Base-by-base conservation (phyloP, 2,329 filamentous ascomycete species). In the Hymenoscyphus repandus region DNA sequence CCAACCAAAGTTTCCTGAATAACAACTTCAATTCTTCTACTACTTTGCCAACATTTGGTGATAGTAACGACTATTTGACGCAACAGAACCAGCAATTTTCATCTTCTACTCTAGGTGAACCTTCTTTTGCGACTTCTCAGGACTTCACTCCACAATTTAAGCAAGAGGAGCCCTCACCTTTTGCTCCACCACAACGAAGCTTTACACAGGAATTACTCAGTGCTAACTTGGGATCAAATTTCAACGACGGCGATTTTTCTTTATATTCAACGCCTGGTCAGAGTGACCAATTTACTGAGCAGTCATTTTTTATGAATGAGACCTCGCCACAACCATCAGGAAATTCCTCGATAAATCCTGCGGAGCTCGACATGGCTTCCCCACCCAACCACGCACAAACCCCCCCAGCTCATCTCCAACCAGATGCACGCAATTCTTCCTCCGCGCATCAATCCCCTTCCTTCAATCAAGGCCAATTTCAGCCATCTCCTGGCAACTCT, bases 251-350 rank as follows among this genome's bases (percentile, higher is more conserved):
- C 53, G 82, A 87, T 68, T 85, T 85, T 65, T 79, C 80, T 45
- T 74, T 87, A 60, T 89, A 86, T 62, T 77, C 82, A 3, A 66
- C 74, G 7, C 70, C 74, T 58, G 71, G 74, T 51, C 71, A 69
- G 45, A 72, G 74, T 55, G 77, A 82, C 55, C 79, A 81, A 62
- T 81, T 83, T 62, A 18, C 13, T 5, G 80, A 80, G 61, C 69
- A 80, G 11, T 78, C 83, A 18, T 73, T 84, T 53, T 86, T 88
- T 55, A 72, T 79, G 59, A 74, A 79, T 57, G 71, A 75, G 56
- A 65, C 71, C 30, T 66, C 65, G 18, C 62, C 70, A 47, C 69
- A 70, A 62, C 58, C 66, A 50, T 67, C 69, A 57, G 36, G 22
- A 22, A 69, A 69, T 50, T 66, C 72, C 47, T 70, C 70, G 11